Percentiles rank a stretch among this genome's conserved stretches.
Conservation (phyloP, 2,329 filamentous ascomycete species). For the Aspergillus pseudoviridinutans region DNA sequence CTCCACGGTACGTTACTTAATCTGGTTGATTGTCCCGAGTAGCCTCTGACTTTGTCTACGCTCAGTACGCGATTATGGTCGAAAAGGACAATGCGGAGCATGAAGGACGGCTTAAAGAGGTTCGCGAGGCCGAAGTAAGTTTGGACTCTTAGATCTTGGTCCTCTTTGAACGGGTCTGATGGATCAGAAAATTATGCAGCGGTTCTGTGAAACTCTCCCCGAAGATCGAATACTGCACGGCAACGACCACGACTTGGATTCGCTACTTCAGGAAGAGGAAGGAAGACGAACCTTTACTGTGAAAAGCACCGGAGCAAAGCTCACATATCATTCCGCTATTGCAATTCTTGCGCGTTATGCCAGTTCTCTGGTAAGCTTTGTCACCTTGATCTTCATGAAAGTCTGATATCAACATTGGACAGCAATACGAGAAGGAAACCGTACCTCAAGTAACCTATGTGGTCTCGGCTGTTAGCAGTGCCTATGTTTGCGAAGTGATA, state of each 20-base stretch:
- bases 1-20: slow-evolving; percentile 52
- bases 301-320: slow-evolving; percentile 65
- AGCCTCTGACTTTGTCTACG: not conserved
- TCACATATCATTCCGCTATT: slow-evolving; percentile 74
- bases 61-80: slow-evolving; percentile 72
- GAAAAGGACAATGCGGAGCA: slow-evolving; percentile 66
- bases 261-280: slow-evolving; percentile 52
- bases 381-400: not conserved
- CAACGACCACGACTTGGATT: slow-evolving; percentile 55
- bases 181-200: slow-evolving; percentile 55
- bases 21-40: not conserved
- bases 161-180: not conserved
- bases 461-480: slow-evolving; percentile 51
- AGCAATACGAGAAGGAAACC: slow-evolving; percentile 48
- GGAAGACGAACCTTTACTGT: slow-evolving; percentile 56
- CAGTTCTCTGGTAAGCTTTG: slow-evolving; percentile 54
- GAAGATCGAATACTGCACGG: slow-evolving; percentile 67
- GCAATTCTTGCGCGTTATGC: slow-evolving; percentile 70
- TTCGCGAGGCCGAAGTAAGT: slow-evolving; percentile 43
- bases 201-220: slow-evolving; percentile 71
- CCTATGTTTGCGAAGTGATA: slow-evolving; percentile 73
- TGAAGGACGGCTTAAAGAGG: slow-evolving; percentile 56
- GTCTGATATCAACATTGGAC: slow-evolving; percentile 8
- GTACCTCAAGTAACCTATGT: slow-evolving; percentile 56
- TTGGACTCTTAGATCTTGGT: not conserved